Percentiles rank a stretch among this genome's conserved stretches.
Evolutionary conservation across 768 basidiomycete species (phyloP).

Genomic region (Lactarius pseudohatsudake): DNA sequence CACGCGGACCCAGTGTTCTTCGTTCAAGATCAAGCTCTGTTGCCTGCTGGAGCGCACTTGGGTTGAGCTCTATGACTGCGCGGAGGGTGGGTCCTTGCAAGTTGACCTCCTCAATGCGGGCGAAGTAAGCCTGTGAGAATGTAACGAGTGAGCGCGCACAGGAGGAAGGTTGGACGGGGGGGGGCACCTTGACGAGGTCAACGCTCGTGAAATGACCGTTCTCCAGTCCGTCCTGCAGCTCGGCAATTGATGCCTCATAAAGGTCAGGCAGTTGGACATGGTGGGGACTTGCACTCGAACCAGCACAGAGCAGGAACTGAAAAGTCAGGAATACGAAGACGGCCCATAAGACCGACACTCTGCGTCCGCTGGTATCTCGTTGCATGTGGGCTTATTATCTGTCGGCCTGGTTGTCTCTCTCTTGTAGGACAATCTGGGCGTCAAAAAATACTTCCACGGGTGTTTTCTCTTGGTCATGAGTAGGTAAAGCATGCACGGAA

Average conservation of each 20-base stretch:
- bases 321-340: not conserved
- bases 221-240: slow-evolving; percentile 42
- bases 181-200: slow-evolving; percentile 41
- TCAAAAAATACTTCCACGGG: no score
- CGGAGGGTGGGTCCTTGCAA: slow-evolving; percentile 38
- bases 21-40: slow-evolving; percentile 35
- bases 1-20: slow-evolving; percentile 31
- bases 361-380: not conserved
- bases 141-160: not conserved
- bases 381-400: not conserved
- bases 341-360: not conserved
- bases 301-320: not conserved
- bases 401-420: no score
- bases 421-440: no score
- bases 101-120: slow-evolving; percentile 47
- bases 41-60: slow-evolving; percentile 40
- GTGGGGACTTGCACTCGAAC: not conserved
- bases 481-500: no score
- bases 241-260: slow-evolving; percentile 42
- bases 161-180: not conserved
- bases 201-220: slow-evolving; percentile 41
- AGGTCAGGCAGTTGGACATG: slow-evolving; percentile 39
- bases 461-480: no score
- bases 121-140: slow-evolving; percentile 40
- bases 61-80: slow-evolving; percentile 45